phyloP scores from a whole-genome alignment of 345 rosid species.

The Citrus australasica region DNA sequence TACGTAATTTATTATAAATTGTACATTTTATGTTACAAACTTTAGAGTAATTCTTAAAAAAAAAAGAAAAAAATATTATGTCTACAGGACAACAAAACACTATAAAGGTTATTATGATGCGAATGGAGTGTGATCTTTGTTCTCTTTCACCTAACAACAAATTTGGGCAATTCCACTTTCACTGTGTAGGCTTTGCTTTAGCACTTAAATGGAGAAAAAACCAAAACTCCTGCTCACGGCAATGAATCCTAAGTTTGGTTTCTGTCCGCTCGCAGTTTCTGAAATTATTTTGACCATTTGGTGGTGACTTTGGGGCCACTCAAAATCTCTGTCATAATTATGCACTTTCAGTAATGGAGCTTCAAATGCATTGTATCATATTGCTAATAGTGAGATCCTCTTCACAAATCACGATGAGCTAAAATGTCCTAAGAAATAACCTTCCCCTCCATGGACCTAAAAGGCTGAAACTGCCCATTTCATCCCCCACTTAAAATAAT shows the following conservation, averaged over 20 bases:
- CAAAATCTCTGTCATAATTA: neutral
- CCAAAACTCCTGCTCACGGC: neutral
- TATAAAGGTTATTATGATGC: neutral
- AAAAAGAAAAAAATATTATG: neutral
- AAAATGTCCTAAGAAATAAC: no score
- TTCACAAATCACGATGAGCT: no score
- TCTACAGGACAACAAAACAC: neutral
- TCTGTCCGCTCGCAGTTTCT: neutral
- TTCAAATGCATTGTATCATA: no score
- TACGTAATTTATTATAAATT: no score
- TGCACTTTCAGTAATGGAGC: neutral
- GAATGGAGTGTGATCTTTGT: neutral
- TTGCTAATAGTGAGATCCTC: no score
- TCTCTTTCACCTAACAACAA: neutral
- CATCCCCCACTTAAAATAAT: no score
- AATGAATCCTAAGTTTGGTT: neutral
- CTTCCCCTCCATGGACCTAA: no score
- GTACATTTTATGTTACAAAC: neutral
- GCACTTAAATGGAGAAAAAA: neutral
- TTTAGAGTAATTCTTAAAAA: neutral
- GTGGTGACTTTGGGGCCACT: neutral
- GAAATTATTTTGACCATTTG: neutral
- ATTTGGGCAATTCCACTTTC: constrained; percentile 1
- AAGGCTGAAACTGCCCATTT: no score
- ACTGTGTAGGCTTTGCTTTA: neutral